These are phyloP conservation scores for Suhomyces prunicola DNA, from an alignment of 805 yeast genomes.

Conservation along the genomic window DNA sequence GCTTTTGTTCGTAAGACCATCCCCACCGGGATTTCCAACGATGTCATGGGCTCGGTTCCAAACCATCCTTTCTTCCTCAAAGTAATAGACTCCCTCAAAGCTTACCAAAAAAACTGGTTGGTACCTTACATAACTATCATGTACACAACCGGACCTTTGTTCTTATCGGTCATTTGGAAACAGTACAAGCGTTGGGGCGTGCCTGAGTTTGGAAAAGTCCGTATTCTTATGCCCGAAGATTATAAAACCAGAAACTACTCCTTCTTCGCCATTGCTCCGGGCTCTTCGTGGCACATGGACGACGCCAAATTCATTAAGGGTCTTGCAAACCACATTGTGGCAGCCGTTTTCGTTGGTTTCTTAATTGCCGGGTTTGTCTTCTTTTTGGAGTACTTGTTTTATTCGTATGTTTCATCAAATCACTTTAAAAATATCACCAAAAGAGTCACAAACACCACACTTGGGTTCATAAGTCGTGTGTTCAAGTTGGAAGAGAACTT, in stretches of 20 bases:
- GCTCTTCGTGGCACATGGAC: conserved; percentile 90
- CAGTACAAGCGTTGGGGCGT: conserved; percentile 80
- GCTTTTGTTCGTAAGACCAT: conserved; percentile 84
- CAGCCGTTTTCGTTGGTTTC: conserved; percentile 71
- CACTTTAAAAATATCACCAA: conserved; percentile 23
- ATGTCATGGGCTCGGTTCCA: conserved; percentile 88
- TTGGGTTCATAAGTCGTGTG: background rate
- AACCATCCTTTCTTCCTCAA: conserved; percentile 80
- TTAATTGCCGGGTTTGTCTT: conserved; percentile 45
- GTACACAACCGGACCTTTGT: conserved; percentile 91
- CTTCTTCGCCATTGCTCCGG: conserved; percentile 72
- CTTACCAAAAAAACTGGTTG: conserved; percentile 66
- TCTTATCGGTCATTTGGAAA: conserved; percentile 82
- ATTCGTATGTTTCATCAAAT: conserved; percentile 31
- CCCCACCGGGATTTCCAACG: conserved; percentile 91
- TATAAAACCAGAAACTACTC: conserved; percentile 60
- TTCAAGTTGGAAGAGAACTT: background rate
- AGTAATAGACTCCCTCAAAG: conserved; percentile 60
- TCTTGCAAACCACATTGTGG: conserved; percentile 68
- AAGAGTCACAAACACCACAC: conserved; percentile 1
- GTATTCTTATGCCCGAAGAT: conserved; percentile 69
- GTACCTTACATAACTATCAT: conserved; percentile 88
- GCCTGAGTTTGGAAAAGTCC: conserved; percentile 60
- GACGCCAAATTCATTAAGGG: conserved; percentile 79
- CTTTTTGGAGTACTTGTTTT: conserved; percentile 39